Evolutionary conservation across 108 stramenopile species (phyloP).

Genomic region (Schizochytrium sp.): DNA sequence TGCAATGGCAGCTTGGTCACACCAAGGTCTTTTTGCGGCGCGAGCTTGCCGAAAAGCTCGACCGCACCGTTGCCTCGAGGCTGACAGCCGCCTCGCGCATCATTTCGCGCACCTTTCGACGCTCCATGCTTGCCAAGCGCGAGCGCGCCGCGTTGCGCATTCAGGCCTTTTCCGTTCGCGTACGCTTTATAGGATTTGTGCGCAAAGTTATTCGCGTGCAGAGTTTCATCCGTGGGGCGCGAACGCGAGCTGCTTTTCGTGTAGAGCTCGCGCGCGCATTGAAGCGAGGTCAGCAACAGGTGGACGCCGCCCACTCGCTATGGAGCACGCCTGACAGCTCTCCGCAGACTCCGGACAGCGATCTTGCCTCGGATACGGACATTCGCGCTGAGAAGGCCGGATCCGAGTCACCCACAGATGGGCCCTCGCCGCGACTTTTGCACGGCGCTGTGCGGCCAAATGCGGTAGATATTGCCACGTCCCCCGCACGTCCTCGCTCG

Average conservation of each 20-base stretch:
- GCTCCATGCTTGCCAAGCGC: background rate
- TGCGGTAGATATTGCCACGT: no score
- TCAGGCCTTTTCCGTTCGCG: background rate
- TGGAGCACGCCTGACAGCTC: background rate
- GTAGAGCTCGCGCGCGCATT: background rate
- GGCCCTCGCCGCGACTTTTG: no score
- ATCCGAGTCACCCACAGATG: no score
- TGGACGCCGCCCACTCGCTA: background rate
- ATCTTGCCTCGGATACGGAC: no score
- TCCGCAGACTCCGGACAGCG: background rate
- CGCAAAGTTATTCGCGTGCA: background rate
- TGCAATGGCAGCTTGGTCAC: background rate
- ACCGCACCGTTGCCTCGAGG: background rate
- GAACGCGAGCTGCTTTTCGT: background rate
- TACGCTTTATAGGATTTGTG: background rate
- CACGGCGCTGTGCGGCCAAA: no score
- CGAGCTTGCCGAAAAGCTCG: background rate
- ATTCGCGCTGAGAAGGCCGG: no score
- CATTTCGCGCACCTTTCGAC: background rate
- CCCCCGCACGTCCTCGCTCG: no score
- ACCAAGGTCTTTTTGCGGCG: slow-evolving; percentile 1
- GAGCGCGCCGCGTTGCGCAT: background rate
- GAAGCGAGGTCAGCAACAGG: background rate
- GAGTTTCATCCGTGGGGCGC: background rate
- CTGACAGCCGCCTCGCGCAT: slow-evolving; percentile 3